These are phyloP conservation scores for Albatrellus sp. DNA, from an alignment of 1,284 basidiomycete species.

Conservation along the genomic window DNA sequence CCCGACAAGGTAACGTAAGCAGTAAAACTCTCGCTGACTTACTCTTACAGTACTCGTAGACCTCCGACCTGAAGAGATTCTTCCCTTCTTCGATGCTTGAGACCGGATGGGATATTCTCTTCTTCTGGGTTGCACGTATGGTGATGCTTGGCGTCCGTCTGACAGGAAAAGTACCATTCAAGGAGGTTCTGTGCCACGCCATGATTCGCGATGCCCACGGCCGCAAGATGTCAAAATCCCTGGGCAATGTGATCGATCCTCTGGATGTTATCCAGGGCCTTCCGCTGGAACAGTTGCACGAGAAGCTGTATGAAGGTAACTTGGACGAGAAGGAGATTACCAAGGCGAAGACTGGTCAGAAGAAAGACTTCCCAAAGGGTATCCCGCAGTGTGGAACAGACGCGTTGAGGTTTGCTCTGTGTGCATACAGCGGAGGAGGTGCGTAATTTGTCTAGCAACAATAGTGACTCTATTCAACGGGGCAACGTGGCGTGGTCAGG, in stretches of 20 bases:
- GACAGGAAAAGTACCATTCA: slow-evolving; percentile 88
- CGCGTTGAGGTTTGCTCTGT: slow-evolving; percentile 89
- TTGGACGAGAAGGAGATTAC: slow-evolving; percentile 88
- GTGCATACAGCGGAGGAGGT: slow-evolving; percentile 89
- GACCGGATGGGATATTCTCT: slow-evolving; percentile 98
- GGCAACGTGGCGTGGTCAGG: slow-evolving; percentile 27
- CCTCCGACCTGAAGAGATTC: slow-evolving; percentile 60
- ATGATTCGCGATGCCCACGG: slow-evolving; percentile 99
- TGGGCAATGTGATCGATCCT: slow-evolving; percentile 98
- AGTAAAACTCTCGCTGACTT: slow-evolving; percentile 5
- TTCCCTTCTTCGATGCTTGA: slow-evolving; percentile 89
- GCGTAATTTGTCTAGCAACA: background rate
- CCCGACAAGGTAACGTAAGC: slow-evolving; percentile 56
- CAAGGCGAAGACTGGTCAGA: slow-evolving; percentile 91
- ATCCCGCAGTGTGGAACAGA: slow-evolving; percentile 99
- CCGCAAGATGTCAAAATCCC: slow-evolving; percentile 97
- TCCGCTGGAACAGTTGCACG: slow-evolving; percentile 73
- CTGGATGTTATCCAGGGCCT: slow-evolving; percentile 91
- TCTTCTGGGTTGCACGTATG: slow-evolving; percentile 99
- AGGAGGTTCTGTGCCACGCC: slow-evolving; percentile 97
- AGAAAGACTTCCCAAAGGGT: slow-evolving; percentile 98
- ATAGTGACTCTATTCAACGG: too few relatives aligned
- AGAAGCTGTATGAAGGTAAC: slow-evolving; percentile 85
- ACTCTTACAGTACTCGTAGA: slow-evolving; percentile 12
- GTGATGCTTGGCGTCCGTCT: slow-evolving; percentile 87